Base-by-base conservation (phyloP, 1,139 yeast genomes). In the Debaryomyces psychrophilus region DNA sequence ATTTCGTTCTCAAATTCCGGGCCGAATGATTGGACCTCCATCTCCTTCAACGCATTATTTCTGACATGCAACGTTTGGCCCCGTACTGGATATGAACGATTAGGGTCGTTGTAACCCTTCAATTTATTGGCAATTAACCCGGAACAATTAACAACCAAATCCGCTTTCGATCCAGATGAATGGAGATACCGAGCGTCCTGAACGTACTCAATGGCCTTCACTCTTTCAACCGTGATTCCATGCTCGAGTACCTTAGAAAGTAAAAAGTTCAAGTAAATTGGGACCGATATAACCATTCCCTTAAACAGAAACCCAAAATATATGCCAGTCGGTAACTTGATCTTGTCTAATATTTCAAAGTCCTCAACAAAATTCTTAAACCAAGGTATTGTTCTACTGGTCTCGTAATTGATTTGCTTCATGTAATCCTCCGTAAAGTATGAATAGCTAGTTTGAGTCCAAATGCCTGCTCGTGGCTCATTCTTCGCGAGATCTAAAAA, bases 231-330 rank as follows among this genome's bases (percentile, higher is more conserved):
- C 1, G 35, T 41, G 33, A 76, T 71, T 0, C 83, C 83, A 17
- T 53, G 44, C 29, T 59, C 66, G 7, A 65, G 50, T 47, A 77
- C 70, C 52, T 72, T 66, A 40, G 65, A 67, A 27, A 71, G 60
- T 25, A 82, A 62, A 56, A 66, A 81, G 15, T 74, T 65, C 49
- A 81, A 65, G 54, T 82, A 82, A 22, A 73, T 65, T 11, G 81
- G 74, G 2, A 77, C 77, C 8, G 81, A 67, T 37, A 81, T 70
- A 36, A 79, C 78, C 42, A 81, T 67, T 0, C 84, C 81, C 40
- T 68, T 70, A 55, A 61, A 81, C 41, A 59, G 61, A 45, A 58
- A 69, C 2, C 83, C 85, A 50, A 62, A 68, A 0, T 57, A 58
- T 11, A 62, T 57, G 1, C 65, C 76, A 0, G 51, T 53, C 20